Evolutionary conservation across 192 early-diverging fungal genomes (phyloP).

Genomic region (Mortierella alpina): DNA sequence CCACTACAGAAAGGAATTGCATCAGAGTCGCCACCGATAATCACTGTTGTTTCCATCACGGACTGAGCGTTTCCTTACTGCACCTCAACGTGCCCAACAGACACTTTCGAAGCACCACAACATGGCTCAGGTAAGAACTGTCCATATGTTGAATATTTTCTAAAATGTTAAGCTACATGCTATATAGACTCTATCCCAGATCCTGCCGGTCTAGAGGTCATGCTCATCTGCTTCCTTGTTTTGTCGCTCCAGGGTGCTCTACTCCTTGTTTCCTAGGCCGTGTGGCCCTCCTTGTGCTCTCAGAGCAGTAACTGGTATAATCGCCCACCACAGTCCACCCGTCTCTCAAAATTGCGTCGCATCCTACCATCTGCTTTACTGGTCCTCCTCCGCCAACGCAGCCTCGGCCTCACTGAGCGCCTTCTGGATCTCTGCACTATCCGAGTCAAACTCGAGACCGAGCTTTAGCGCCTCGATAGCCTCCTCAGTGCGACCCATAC

Average conservation of each 20-base stretch:
- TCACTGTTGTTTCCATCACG: too few relatives aligned
- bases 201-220: slow-evolving; percentile 44
- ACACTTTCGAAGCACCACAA: too few relatives aligned
- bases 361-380: background rate
- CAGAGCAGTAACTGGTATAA: slow-evolving; percentile 11
- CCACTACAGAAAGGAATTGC: too few relatives aligned
- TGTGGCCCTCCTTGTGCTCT: slow-evolving; percentile 2
- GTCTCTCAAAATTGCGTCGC: background rate
- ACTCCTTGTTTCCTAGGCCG: background rate
- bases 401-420: slow-evolving; percentile 73
- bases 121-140: too few relatives aligned
- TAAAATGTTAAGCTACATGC: too few relatives aligned
- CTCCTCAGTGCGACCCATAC: slow-evolving; percentile 81
- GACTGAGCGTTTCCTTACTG: too few relatives aligned
- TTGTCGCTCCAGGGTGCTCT: background rate
- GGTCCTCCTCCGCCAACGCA: background rate
- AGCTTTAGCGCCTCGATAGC: slow-evolving; percentile 85
- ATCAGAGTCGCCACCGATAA: too few relatives aligned
- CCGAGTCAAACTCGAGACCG: slow-evolving; percentile 79
- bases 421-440: slow-evolving; percentile 81
- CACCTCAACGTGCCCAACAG: too few relatives aligned
- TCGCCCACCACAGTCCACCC: background rate
- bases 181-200: slow-evolving; percentile 25
- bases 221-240: background rate
- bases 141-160: too few relatives aligned